These are phyloP conservation scores for Pleoardoris graminearum DNA, from an alignment of 2,329 filamentous ascomycete genomes.

Conservation along the genomic window DNA sequence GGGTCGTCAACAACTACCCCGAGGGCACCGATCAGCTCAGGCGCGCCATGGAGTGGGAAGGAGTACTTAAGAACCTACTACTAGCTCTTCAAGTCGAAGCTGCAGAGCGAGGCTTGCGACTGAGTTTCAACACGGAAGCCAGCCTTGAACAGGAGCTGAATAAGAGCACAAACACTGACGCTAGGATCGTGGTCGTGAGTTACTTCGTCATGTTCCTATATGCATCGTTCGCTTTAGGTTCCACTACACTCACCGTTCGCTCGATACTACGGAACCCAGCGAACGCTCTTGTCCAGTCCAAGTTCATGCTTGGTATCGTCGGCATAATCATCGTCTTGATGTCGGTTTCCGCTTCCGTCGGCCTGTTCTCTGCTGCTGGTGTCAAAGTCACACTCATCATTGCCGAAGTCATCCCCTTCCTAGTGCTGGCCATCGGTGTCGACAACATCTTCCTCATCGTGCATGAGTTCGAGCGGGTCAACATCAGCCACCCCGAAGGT, in stretches of 20 bases:
- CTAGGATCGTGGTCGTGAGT: constrained; percentile 93
- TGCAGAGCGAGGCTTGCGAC: constrained; percentile 71
- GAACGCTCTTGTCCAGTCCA: constrained; percentile 87
- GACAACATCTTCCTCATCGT: constrained; percentile 99
- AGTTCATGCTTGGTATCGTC: constrained; percentile 91
- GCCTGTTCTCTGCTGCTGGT: constrained; percentile 87
- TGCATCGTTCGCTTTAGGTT: constrained; percentile 88
- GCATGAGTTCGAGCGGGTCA: constrained; percentile 95
- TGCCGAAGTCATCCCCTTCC: constrained; percentile 96
- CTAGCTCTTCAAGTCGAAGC: constrained; percentile 82
- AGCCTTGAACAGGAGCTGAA: constrained; percentile 95
- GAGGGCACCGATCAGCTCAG: constrained; percentile 72
- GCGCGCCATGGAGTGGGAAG: constrained; percentile 87
- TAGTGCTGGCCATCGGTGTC: constrained; percentile 93
- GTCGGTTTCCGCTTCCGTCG: constrained; percentile 95
- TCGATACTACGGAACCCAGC: constrained; percentile 81
- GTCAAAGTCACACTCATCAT: constrained; percentile 97
- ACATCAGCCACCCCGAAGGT: constrained; percentile 86
- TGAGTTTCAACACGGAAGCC: constrained; percentile 95
- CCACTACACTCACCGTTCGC: constrained; percentile 75
- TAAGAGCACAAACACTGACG: constrained; percentile 97
- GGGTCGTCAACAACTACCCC: constrained; percentile 87
- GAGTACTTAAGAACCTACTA: constrained; percentile 72
- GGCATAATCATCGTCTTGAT: constrained; percentile 96
- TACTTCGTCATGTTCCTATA: constrained; percentile 99